Evolutionary conservation across 352 stramenopile genomes (phyloP).

Genomic region (Plasmopara muralis): DNA sequence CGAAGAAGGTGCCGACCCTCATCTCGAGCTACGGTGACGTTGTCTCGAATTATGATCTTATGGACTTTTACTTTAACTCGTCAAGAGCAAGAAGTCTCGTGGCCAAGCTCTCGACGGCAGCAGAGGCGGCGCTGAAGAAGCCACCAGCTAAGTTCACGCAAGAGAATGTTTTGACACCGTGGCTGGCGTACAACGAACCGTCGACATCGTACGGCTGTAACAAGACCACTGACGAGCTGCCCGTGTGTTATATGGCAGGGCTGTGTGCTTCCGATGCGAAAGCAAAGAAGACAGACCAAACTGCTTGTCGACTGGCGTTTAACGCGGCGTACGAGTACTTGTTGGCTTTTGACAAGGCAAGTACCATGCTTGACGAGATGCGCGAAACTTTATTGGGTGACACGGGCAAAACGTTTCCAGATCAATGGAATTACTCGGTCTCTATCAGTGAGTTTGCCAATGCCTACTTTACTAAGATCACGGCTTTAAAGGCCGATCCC

Average conservation of each 20-base stretch:
- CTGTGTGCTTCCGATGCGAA: constrained; percentile 26
- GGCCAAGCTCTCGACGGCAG: constrained; percentile 30
- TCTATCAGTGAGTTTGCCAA: constrained; percentile 60
- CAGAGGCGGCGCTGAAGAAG: constrained; percentile 13
- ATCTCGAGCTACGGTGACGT: constrained; percentile 38
- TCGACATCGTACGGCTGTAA: constrained; percentile 19
- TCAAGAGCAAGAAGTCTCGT: constrained; percentile 39
- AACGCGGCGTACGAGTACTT: constrained; percentile 54
- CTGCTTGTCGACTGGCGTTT: constrained; percentile 49
- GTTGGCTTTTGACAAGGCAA: constrained; percentile 50
- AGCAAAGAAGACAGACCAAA: constrained; percentile 7
- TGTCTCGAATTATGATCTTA: constrained; percentile 46
- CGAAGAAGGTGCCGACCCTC: constrained; percentile 27
- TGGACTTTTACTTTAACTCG: constrained; percentile 62
- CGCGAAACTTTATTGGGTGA: constrained; percentile 64
- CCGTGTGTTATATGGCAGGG: constrained; percentile 63
- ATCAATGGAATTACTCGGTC: constrained; percentile 51
- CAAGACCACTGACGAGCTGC: constrained; percentile 28
- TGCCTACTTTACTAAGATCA: constrained; percentile 48
- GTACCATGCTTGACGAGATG: constrained; percentile 61
- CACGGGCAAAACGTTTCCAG: constrained; percentile 51
- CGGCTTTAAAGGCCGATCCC: constrained; percentile 33
- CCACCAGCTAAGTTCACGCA: constrained; percentile 31
- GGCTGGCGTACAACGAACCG: constrained; percentile 37
- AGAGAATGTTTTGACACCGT: constrained; percentile 58